Evolutionary conservation across 208 protist species (phyloP), one percentile per base, ranked within the genome.

Genomic region (Perkinsela sp.): DNA sequence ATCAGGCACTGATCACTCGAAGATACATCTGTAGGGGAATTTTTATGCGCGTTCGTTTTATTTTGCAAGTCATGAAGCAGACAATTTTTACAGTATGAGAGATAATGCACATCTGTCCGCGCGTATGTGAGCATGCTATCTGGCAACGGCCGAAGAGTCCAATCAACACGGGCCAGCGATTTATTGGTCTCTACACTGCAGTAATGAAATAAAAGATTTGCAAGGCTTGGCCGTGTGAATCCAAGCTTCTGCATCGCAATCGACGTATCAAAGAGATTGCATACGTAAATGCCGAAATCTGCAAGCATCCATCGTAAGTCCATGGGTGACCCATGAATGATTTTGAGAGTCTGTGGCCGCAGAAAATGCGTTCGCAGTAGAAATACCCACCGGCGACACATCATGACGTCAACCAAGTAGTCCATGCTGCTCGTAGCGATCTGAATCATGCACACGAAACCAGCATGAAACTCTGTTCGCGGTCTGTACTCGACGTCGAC

Each of bases 181-280:
- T 98, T 98, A 78, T 97, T 85, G 15, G 91, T 76, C 32, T 87
- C 82, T 31, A 98, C 82, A 30, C 89, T 78, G 75, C 83, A 96
- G 72, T 92, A 94, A 76, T 90, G 80, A 67, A 93, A 81, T 0
- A 97, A 78, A 0, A 96, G 83, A 70, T 94, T 94, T 31, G 93
- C 89, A 1, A 97, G 79, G 31, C 89, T 87, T 72, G 13, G 22
- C 13, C 87, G 78, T 0, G 80, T 81, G 69, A 90, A 91, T 69
- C 91, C 83, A 1, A 98, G 78, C 28, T 88, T 80, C 69, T 94
- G 83, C 28, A 91, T 77, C 0, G 94, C 94, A 69, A 96, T 85
- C 16, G 92, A 90, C 0, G 95, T 97, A 79, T 98, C 95, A 73
- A 97, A 97, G 72, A 97, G 83, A 75, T 98, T 98, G 31, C 98